These are phyloP conservation scores for Umbelopsis sp. DNA, from an alignment of 371 early-diverging fungal species.

Conservation along the genomic window DNA sequence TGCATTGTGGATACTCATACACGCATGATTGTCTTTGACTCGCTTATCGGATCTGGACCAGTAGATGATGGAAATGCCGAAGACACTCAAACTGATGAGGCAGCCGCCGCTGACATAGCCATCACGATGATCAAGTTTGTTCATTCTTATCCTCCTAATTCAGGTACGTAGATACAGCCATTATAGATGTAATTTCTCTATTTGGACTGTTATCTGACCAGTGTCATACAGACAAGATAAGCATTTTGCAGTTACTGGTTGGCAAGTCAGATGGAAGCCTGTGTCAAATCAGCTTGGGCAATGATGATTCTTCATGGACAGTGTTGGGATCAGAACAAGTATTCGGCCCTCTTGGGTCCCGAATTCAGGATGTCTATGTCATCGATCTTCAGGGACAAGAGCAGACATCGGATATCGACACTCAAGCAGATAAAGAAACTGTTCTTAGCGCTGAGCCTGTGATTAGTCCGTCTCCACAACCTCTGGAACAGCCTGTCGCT, in stretches of 20 bases:
- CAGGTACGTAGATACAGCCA: neutral
- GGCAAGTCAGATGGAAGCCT: neutral
- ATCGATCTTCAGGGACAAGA: constrained; percentile 30
- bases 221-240: neutral
- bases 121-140: neutral
- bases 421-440: neutral
- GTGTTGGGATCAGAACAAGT: neutral
- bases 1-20: neutral
- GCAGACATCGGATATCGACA: constrained; percentile 15
- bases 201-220: neutral
- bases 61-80: neutral
- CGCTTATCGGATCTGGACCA: neutral
- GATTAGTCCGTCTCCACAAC: constrained; percentile 13
- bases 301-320: neutral
- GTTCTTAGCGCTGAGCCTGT: neutral
- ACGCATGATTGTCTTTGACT: neutral
- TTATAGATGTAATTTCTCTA: neutral
- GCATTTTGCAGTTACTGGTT: neutral
- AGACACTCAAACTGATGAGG: neutral
- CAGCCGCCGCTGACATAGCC: neutral
- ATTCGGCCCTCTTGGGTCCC: neutral
- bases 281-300: neutral
- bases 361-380: constrained; percentile 27
- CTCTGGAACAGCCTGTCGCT: neutral
- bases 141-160: constrained; percentile 6